Evolutionary conservation across 345 rosid species (phyloP).

Genomic region (Hirschfeldia incana): DNA sequence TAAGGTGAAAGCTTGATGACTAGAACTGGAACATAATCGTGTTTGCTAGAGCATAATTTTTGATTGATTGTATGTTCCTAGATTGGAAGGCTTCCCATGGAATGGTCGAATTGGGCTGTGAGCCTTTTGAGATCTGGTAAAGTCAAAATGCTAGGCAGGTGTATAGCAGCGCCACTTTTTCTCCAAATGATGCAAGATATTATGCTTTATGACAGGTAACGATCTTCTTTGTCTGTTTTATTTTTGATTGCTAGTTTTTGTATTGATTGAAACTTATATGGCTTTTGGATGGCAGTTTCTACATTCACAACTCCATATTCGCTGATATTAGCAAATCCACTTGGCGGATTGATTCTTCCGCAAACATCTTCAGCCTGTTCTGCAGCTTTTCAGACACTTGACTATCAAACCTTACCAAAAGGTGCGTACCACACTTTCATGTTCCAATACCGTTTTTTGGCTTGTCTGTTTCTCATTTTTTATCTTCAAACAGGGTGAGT

Average conservation of each 20-base stretch:
- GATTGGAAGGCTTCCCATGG: constrained; percentile 69
- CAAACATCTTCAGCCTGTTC: constrained; percentile 48
- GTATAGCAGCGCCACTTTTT: constrained; percentile 47
- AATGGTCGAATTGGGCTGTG: constrained; percentile 52
- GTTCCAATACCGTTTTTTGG: not conserved
- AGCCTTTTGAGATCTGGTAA: constrained; percentile 46
- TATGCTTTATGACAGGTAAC: constrained; percentile 48
- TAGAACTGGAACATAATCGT: no score
- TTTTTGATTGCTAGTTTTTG: not conserved
- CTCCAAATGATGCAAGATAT: constrained; percentile 55
- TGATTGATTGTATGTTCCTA: constrained; percentile 11
- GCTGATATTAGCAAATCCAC: constrained; percentile 43
- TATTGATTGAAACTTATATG: constrained; percentile 9
- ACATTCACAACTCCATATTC: constrained; percentile 52
- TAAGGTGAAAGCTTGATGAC: no score
- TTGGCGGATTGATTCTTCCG: constrained; percentile 51
- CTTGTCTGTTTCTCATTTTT: constrained; percentile 7
- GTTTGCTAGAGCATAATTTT: not conserved
- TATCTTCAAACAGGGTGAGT: constrained; percentile 46
- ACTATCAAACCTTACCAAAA: constrained; percentile 49
- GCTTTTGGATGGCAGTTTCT: constrained; percentile 45
- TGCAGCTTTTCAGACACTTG: constrained; percentile 47
- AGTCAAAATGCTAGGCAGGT: constrained; percentile 51
- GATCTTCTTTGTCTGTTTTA: not conserved
- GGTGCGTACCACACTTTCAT: constrained; percentile 24